Evolutionary conservation across 805 yeast species (phyloP).

Genomic region (Kodamaea nitidulidarum): DNA sequence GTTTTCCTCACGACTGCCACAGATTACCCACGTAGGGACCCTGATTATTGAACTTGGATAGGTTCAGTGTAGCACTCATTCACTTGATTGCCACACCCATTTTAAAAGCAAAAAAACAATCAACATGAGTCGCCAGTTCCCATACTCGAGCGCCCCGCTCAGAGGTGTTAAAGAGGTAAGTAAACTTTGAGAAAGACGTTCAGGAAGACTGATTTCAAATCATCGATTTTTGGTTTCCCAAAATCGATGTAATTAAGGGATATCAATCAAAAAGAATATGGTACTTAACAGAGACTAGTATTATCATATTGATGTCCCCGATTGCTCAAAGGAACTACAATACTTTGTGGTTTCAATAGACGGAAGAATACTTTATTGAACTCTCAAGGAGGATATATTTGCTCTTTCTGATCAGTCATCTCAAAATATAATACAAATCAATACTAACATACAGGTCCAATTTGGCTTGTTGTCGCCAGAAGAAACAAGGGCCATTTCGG

Average conservation of each 20-base stretch:
- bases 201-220: too few species aligned
- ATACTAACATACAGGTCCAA: constrained; percentile 57
- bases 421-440: too few species aligned
- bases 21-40: neutral
- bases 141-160: constrained; percentile 97
- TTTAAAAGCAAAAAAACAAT: constrained; percentile 14
- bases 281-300: too few species aligned
- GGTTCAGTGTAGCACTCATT: constrained; percentile 26
- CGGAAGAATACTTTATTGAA: too few species aligned
- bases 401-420: too few species aligned
- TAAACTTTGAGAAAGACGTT: constrained; percentile 9
- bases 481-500: constrained; percentile 92
- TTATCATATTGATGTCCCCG: too few species aligned
- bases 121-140: constrained; percentile 52
- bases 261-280: too few species aligned
- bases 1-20: neutral
- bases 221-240: too few species aligned
- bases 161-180: constrained; percentile 93
- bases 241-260: too few species aligned
- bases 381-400: too few species aligned
- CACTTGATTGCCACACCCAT: constrained; percentile 25
- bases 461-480: constrained; percentile 97
- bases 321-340: too few species aligned
- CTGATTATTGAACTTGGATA: constrained; percentile 3
- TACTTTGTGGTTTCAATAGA: too few species aligned